These are phyloP conservation scores for Nepenthes gracilis DNA, from an alignment of 148 eudicot species.

Conservation along the genomic window DNA sequence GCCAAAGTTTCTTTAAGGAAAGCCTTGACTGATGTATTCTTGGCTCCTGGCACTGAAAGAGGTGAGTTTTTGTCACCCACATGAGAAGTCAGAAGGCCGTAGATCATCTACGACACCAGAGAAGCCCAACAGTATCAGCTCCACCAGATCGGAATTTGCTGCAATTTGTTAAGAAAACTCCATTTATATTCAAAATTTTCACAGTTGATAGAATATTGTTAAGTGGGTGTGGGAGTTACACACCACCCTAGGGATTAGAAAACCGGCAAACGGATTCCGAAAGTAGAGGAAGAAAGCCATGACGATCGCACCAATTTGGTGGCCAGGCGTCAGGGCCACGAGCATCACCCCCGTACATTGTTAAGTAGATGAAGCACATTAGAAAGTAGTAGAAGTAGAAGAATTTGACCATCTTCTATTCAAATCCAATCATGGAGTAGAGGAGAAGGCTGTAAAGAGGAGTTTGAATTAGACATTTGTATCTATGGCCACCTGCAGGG, in stretches of 20 bases:
- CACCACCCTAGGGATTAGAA: conserved; percentile 55
- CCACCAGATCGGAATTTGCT: conserved; percentile 86
- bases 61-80: conserved; percentile 30
- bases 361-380: conserved; percentile 48
- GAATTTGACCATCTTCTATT: conserved; percentile 43
- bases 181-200: background rate
- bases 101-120: conserved; percentile 60
- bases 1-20: conserved; percentile 37
- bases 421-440: conserved; percentile 67
- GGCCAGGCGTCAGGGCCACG: conserved; percentile 54
- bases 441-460: conserved; percentile 29
- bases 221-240: background rate
- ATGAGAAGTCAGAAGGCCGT: conserved; percentile 61
- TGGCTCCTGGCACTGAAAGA: conserved; percentile 35
- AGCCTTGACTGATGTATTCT: conserved; percentile 16
- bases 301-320: conserved; percentile 41
- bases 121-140: conserved; percentile 79
- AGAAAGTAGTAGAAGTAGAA: conserved; percentile 52
- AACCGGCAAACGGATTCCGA: conserved; percentile 73
- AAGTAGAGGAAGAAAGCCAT: conserved; percentile 53
- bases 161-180: conserved; percentile 5
- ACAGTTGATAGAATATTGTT: background rate
- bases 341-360: conserved; percentile 72
- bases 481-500: conserved; percentile 54
- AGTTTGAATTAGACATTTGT: conserved; percentile 28